Evolutionary conservation across 75 land plant species (phyloP).

Genomic region (Pinus tabuliformis): DNA sequence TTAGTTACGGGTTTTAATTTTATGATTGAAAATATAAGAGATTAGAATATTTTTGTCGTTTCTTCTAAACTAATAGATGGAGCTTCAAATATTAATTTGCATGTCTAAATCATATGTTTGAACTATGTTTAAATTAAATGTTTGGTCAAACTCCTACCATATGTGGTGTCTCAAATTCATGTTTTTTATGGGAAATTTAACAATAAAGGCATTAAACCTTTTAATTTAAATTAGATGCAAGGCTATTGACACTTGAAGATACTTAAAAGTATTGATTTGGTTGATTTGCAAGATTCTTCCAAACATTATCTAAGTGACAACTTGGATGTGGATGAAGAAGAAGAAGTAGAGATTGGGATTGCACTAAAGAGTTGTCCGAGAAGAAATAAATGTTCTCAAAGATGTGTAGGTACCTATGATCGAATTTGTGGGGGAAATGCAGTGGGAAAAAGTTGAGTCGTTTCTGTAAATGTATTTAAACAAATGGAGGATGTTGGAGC

Average conservation of each 20-base stretch:
- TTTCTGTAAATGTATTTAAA: slow-evolving; percentile 7
- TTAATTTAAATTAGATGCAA: slow-evolving; percentile 60
- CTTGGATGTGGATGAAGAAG: slow-evolving; percentile 34
- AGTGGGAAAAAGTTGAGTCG: not conserved
- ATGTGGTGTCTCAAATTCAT: not conserved
- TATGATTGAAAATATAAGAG: too few species aligned
- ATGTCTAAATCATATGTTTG: too few species aligned
- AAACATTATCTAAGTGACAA: slow-evolving; percentile 10
- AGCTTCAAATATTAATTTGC: too few species aligned
- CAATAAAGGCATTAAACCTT: slow-evolving; percentile 67
- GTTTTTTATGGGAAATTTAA: slow-evolving; percentile 68
- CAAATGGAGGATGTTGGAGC: not conserved
- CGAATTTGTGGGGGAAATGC: not conserved
- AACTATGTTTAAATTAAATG: slow-evolving; percentile 5
- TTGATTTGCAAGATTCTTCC: too few species aligned
- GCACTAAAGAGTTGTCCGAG: slow-evolving; percentile 7
- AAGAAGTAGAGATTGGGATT: slow-evolving; percentile 31
- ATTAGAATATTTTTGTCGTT: too few species aligned
- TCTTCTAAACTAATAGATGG: too few species aligned
- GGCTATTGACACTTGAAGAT: slow-evolving; percentile 81
- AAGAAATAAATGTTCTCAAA: slow-evolving; percentile 23
- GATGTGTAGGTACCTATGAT: slow-evolving; percentile 17
- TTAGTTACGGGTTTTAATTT: too few species aligned
- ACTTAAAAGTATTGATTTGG: slow-evolving; percentile 30
- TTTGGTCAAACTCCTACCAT: slow-evolving; percentile 13